phyloP scores from a whole-genome alignment of 1,284 basidiomycete genomes.

The Irpex rosettiformis region DNA sequence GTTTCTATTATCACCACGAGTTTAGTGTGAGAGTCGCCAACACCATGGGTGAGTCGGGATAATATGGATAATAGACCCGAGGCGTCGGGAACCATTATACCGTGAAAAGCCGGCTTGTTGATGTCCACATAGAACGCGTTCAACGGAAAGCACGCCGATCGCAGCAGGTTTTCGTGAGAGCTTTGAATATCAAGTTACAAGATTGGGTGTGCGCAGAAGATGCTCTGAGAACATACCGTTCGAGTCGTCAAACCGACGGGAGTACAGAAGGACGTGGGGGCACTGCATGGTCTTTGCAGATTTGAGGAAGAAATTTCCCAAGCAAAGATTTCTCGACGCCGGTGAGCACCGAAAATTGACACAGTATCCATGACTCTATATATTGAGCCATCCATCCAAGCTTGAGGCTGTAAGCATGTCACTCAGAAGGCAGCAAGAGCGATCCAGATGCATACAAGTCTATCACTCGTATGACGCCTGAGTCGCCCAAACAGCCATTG shows the following conservation, averaged over 20 bases:
- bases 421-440: neutral
- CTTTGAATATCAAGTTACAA: neutral
- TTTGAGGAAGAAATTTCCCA: neutral
- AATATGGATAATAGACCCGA: neutral
- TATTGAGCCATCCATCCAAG: neutral
- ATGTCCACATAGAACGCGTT: neutral
- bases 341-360: neutral
- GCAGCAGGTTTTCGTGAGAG: neutral
- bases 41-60: neutral
- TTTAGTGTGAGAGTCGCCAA: neutral
- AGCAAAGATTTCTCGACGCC: neutral
- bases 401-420: neutral
- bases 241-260: neutral
- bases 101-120: neutral
- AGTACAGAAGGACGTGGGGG: neutral
- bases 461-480: neutral
- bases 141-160: neutral
- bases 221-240: neutral
- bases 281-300: neutral
- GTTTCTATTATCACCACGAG: neutral
- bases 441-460: neutral
- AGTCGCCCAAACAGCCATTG: too few relatives aligned
- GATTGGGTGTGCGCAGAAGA: neutral
- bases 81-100: neutral
- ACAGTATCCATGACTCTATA: neutral